Conservation (phyloP, 805 yeast species). For the Teunomyces pallodes region DNA sequence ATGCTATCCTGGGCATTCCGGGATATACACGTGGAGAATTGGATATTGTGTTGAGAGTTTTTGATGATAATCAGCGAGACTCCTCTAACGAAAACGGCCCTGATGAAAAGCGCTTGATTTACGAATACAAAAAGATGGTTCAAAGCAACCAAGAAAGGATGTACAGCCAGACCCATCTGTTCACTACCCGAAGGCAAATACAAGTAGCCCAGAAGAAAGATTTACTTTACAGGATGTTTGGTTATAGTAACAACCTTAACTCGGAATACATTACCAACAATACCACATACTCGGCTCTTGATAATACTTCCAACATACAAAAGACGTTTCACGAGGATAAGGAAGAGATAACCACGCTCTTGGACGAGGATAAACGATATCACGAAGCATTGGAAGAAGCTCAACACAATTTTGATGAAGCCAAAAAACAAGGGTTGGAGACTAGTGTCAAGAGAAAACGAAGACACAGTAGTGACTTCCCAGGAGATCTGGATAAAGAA, state of each 20-base stretch:
- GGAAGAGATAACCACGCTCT: constrained; percentile 32
- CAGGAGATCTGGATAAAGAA: constrained; percentile 1
- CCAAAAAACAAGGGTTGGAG: constrained; percentile 6
- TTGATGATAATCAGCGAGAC: constrained; percentile 1
- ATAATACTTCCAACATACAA: constrained; percentile 34
- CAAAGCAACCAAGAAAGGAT: constrained; percentile 32
- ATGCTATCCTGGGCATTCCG: constrained; percentile 31
- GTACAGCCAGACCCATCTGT: constrained; percentile 31
- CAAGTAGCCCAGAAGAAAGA: constrained; percentile 42
- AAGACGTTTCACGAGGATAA: constrained; percentile 42
- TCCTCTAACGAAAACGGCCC: not conserved
- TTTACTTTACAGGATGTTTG: constrained; percentile 36
- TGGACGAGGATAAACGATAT: constrained; percentile 34
- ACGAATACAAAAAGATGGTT: constrained; percentile 12
- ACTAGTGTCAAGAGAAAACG: constrained; percentile 8
- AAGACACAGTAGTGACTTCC: not conserved
- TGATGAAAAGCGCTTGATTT: constrained; percentile 9
- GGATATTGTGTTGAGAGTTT: constrained; percentile 13
- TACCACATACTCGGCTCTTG: constrained; percentile 36
- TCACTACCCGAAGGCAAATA: constrained; percentile 34
- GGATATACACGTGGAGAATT: constrained; percentile 40
- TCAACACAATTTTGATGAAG: constrained; percentile 14
- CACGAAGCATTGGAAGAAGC: constrained; percentile 23
- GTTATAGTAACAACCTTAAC: constrained; percentile 36
- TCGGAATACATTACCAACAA: constrained; percentile 41